Evolutionary conservation across 176 grass and related monocot genomes (phyloP), one percentile per base, ranked within the genome.

Genomic region (Zoysia pacifica): DNA sequence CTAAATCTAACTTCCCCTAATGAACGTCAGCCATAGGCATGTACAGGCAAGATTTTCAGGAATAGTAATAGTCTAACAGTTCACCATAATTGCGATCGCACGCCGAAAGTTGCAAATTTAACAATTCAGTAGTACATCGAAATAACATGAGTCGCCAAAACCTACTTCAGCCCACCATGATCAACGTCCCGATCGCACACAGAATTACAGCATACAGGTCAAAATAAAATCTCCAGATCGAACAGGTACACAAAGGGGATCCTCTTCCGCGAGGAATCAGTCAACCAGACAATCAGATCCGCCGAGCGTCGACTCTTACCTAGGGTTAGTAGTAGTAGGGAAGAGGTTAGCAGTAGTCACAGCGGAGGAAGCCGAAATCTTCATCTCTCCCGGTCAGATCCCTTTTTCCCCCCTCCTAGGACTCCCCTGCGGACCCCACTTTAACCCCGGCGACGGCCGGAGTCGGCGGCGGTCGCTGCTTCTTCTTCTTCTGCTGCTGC

Each of bases 371-470:
- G 38, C 69, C 11, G 64, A 18, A 56, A 49, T 70, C 68, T 90
- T 90, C 87, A 90, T 90, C 87, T 78, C 54, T 76, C 4, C 62
- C 9, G 46, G 73, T 78, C 73, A 54, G 67, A 74, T 51, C 83
- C 82, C 67, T 65, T 69, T 6, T 15, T 36, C 46, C 75, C 58
- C 74, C 74, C 28, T 28, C 79, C 62, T 78, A 85, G 5, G 68
- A 72, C 46, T 77, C 73, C 73, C 68, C 62, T 52, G 18, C 52
- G 38, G 79, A 69, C 45, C 44, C 83, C 73, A 82, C 83, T 56
- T 78, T 82, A 69, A 3, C 74, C 52, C 74, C 87, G 87, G 87
- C 77, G 36, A 38, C 11, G 37, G 78, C 82, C 78, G 79, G 79
- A 69, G 79, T 15, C 16, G 5, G 51, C 2, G 77, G 70, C 6